phyloP scores from a whole-genome alignment of 495 filamentous ascomycete genomes.

The Chaetomium fimeti region DNA sequence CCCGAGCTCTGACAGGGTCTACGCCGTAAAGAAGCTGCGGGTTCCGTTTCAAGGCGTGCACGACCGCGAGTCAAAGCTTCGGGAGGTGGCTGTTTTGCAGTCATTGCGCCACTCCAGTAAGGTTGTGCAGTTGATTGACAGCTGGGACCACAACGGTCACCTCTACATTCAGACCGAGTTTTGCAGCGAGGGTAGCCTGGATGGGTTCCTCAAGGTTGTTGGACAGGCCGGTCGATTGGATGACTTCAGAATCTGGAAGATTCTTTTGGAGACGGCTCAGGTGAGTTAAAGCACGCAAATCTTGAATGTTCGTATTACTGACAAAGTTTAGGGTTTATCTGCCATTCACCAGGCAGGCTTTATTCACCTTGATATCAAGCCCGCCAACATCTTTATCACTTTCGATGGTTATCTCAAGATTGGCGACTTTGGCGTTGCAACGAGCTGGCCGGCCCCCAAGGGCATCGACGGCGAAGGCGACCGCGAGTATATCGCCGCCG shows the following conservation, averaged over 20 bases:
- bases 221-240: slow-evolving; percentile 83
- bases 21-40: slow-evolving; percentile 90
- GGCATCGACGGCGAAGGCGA: slow-evolving; percentile 90
- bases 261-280: slow-evolving; percentile 75
- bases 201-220: slow-evolving; percentile 72
- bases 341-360: slow-evolving; percentile 84
- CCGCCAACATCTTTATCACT: slow-evolving; percentile 87
- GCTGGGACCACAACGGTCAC: slow-evolving; percentile 76
- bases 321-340: slow-evolving; percentile 66
- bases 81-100: slow-evolving; percentile 75
- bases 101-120: slow-evolving; percentile 73
- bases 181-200: slow-evolving; percentile 87
- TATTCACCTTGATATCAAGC: slow-evolving; percentile 93
- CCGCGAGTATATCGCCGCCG: slow-evolving; percentile 90
- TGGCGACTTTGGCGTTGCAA: slow-evolving; percentile 91
- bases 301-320: slow-evolving; percentile 28
- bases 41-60: slow-evolving; percentile 69
- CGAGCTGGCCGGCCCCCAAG: slow-evolving; percentile 68
- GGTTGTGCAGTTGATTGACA: slow-evolving; percentile 72
- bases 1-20: slow-evolving; percentile 56
- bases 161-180: slow-evolving; percentile 97
- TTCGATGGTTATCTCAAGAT: slow-evolving; percentile 93
- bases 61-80: slow-evolving; percentile 73
- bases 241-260: slow-evolving; percentile 98
- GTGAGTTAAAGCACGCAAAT: slow-evolving; percentile 49